Evolutionary conservation across 495 filamentous ascomycete species (phyloP).

Genomic region (Xylaria intraflava): DNA sequence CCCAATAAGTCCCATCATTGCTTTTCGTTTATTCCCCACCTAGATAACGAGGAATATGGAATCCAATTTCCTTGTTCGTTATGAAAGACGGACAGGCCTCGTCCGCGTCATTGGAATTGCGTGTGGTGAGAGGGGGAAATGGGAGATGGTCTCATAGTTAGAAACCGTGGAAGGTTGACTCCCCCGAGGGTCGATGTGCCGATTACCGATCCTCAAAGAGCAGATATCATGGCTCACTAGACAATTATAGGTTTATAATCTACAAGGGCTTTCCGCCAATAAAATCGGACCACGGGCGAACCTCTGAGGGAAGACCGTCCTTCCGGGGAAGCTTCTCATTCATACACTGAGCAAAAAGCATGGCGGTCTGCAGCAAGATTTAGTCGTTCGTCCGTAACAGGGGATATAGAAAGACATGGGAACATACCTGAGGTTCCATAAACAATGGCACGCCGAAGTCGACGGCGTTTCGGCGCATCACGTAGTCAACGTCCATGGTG

Average conservation of each 20-base stretch:
- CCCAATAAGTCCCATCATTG: no score
- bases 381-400: constrained; percentile 22
- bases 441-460: constrained; percentile 97
- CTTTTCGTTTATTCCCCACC: no score
- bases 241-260: constrained; percentile 27
- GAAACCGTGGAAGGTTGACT: no score
- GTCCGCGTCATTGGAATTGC: no score
- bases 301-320: constrained; percentile 80
- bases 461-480: constrained; percentile 96
- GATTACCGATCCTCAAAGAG: not conserved
- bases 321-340: constrained; percentile 81
- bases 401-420: not conserved
- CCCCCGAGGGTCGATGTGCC: no score
- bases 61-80: no score
- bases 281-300: constrained; percentile 90
- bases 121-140: no score
- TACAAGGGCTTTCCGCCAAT: constrained; percentile 86
- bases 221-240: not conserved
- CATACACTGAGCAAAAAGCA: constrained; percentile 94
- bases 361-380: constrained; percentile 62
- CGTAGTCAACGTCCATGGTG: constrained; percentile 87
- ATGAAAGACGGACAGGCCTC: no score
- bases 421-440: constrained; percentile 95
- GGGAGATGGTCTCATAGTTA: no score
- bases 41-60: no score